phyloP scores from a whole-genome alignment of 2,329 filamentous ascomycete genomes.

The Coniochaeta prunicola region DNA sequence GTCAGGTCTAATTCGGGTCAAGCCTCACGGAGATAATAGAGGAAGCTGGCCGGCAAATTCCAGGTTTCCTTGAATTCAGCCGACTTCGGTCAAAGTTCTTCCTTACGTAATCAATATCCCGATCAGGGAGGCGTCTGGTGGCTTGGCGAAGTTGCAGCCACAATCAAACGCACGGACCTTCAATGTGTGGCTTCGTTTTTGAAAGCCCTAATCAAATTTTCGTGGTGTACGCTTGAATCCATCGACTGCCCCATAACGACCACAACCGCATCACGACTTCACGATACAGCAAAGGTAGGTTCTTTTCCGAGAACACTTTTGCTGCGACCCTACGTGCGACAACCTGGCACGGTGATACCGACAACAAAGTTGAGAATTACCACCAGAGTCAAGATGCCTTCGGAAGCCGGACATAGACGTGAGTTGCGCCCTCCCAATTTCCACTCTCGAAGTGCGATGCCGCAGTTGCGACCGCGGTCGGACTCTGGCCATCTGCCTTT shows the following conservation, averaged over 20 bases:
- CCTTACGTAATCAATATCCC: slow-evolving; percentile 1
- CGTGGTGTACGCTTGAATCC: neutral
- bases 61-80: neutral
- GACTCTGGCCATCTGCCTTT: slow-evolving; percentile 3
- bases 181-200: neutral
- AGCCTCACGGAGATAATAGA: too few species aligned
- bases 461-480: neutral
- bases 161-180: neutral
- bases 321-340: slow-evolving; percentile 14
- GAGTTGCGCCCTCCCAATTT: slow-evolving; percentile 37
- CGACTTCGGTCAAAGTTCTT: neutral
- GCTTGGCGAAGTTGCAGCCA: neutral
- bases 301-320: slow-evolving; percentile 15
- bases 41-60: neutral
- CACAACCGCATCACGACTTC: slow-evolving; percentile 13
- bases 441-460: neutral
- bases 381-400: slow-evolving; percentile 66
- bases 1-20: neutral
- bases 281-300: slow-evolving; percentile 18
- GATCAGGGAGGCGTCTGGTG: too few species aligned
- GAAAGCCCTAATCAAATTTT: slow-evolving; percentile 2
- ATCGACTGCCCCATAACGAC: slow-evolving; percentile 12
- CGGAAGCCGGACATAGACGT: slow-evolving; percentile 84
- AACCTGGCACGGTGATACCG: slow-evolving; percentile 15
- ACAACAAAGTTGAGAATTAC: slow-evolving; percentile 1